Evolutionary conservation across 1,284 basidiomycete species (phyloP).

Genomic region (Vanrija pseudolonga): DNA sequence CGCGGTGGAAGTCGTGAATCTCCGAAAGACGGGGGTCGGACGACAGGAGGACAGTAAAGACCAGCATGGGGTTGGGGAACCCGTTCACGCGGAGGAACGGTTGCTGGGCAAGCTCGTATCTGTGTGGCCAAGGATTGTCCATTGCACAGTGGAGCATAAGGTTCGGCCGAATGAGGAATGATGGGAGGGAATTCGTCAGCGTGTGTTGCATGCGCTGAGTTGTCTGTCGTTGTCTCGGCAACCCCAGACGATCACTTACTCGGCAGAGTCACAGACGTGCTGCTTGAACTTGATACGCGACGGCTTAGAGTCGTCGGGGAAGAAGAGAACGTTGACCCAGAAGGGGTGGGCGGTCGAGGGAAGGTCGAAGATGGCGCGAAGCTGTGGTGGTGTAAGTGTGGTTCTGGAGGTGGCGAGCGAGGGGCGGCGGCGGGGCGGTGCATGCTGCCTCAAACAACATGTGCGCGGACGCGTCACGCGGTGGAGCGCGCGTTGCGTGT

Average conservation of each 20-base stretch:
- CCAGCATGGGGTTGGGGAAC: slow-evolving; percentile 39
- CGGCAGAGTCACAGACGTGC: slow-evolving; percentile 46
- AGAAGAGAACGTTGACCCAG: slow-evolving; percentile 46
- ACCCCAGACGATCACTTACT: slow-evolving; percentile 35
- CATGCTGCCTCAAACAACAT: neutral
- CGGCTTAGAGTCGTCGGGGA: slow-evolving; percentile 39
- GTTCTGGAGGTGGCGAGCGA: neutral
- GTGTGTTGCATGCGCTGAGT: no score
- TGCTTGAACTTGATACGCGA: slow-evolving; percentile 48
- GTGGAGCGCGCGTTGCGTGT: neutral
- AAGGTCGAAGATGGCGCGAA: slow-evolving; percentile 43
- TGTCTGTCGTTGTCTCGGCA: no score
- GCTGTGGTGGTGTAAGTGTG: slow-evolving; percentile 20
- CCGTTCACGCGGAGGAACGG: slow-evolving; percentile 27
- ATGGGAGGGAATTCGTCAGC: slow-evolving; percentile 11
- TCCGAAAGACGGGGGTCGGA: slow-evolving; percentile 42
- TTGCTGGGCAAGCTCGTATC: slow-evolving; percentile 43
- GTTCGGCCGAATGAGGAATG: neutral
- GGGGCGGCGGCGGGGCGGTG: neutral
- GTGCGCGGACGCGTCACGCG: neutral
- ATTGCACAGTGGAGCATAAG: neutral
- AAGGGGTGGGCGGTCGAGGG: slow-evolving; percentile 42
- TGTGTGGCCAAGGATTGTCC: slow-evolving; percentile 6
- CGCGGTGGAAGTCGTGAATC: slow-evolving; percentile 43
- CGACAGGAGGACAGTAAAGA: slow-evolving; percentile 44